A percentile compares a stretch with the other conserved stretches of the same genome.
These are phyloP conservation scores for Grosmannia huntii DNA, from an alignment of 2,329 filamentous ascomycete genomes.

Conservation along the genomic window DNA sequence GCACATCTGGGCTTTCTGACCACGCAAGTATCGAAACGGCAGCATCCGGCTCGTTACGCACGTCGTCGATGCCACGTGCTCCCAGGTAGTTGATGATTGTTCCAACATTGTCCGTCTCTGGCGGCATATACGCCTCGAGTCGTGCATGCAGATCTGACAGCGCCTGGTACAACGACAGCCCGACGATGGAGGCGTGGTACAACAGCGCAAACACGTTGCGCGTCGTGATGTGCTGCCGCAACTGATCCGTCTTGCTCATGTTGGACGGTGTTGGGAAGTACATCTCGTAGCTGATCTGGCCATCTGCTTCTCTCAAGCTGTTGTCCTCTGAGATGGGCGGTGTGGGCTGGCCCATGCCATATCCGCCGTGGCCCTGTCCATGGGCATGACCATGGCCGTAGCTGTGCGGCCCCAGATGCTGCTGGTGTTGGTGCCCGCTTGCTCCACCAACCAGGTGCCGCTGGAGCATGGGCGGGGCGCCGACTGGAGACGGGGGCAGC, in stretches of 20 bases:
- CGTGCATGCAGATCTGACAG: conserved; percentile 48
- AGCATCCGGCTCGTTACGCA: conserved; percentile 44
- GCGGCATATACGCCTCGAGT: conserved; percentile 44
- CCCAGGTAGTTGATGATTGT: conserved; percentile 50
- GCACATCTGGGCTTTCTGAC: conserved; percentile 48
- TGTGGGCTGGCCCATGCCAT: conserved; percentile 23
- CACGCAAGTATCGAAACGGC: conserved; percentile 52
- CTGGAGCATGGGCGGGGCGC: conserved; percentile 27
- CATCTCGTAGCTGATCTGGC: conserved; percentile 48
- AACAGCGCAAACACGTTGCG: conserved; percentile 57
- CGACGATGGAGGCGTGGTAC: conserved; percentile 51
- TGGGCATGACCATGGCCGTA: conserved; percentile 1
- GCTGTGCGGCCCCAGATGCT: conserved; percentile 13
- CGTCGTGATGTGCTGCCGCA: conserved; percentile 50
- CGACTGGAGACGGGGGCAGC: conserved; percentile 29
- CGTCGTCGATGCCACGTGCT: conserved; percentile 48
- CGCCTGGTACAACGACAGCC: conserved; percentile 49
- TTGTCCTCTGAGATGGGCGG: conserved; percentile 32
- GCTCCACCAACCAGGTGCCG: conserved; percentile 12
- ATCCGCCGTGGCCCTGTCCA: conserved; percentile 3
- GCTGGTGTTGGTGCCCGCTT: conserved; percentile 5
- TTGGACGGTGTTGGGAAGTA: conserved; percentile 46
- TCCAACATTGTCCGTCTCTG: conserved; percentile 41
- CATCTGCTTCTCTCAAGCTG: conserved; percentile 31
- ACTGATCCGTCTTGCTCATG: conserved; percentile 32